A percentile compares a stretch with the other conserved stretches of the same genome.
Conservation (phyloP, 2,329 filamentous ascomycete genomes). For the Hymenoscyphus repandus region DNA sequence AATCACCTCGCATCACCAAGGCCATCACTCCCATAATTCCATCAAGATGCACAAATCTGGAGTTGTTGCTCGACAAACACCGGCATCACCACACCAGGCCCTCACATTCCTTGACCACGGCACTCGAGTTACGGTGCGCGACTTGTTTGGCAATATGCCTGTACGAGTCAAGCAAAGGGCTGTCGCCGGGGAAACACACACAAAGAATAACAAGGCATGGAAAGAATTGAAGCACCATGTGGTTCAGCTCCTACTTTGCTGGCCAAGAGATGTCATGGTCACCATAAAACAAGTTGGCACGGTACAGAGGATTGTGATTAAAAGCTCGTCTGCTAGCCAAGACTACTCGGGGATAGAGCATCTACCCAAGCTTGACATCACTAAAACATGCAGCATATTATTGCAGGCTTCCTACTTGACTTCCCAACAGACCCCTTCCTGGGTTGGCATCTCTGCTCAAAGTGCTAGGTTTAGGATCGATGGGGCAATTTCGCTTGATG, state of each 20-base stretch:
- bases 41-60: slow-evolving; percentile 67
- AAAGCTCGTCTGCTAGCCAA: slow-evolving; percentile 10
- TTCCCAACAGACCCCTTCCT: slow-evolving; percentile 47
- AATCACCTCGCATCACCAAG: slow-evolving; percentile 65
- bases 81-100: slow-evolving; percentile 53
- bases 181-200: slow-evolving; percentile 43
- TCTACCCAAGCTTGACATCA: slow-evolving; percentile 11
- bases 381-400: slow-evolving; percentile 47
- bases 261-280: slow-evolving; percentile 52
- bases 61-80: slow-evolving; percentile 57
- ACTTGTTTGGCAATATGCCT: slow-evolving; percentile 86
- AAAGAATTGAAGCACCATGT: slow-evolving; percentile 38
- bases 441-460: slow-evolving; percentile 67
- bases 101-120: slow-evolving; percentile 57
- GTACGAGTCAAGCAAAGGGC: slow-evolving; percentile 81
- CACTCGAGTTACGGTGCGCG: slow-evolving; percentile 68
- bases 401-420: slow-evolving; percentile 60
- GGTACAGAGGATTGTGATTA: slow-evolving; percentile 21
- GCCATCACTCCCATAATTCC: slow-evolving; percentile 56
- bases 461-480: slow-evolving; percentile 55
- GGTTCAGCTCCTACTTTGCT: slow-evolving; percentile 65
- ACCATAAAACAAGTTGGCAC: slow-evolving; percentile 46
- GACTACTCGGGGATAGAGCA: not conserved
- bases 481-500: slow-evolving; percentile 66
- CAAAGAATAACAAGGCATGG: slow-evolving; percentile 57